Evolutionary conservation across 176 grass and related monocot species (phyloP), one percentile per base, ranked within the genome.

Genomic region (Puya raimondii): DNA sequence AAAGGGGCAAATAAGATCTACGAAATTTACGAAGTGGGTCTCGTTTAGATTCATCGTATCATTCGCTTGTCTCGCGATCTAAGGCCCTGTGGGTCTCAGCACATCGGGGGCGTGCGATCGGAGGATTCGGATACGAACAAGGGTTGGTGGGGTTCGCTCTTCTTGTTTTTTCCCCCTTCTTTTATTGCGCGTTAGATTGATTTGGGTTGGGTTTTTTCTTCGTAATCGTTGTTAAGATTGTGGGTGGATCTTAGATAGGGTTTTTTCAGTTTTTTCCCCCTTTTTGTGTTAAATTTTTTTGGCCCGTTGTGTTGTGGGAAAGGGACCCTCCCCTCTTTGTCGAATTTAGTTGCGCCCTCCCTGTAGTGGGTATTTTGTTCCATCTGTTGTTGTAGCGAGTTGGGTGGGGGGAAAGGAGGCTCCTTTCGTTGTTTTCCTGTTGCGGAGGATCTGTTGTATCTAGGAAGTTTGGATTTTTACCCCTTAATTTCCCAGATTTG

Each of bases 371-470:
- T 42, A 42, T 42, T 52, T 57, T 66, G 65, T 48, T 59, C 47
- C 58, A 48, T 57, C 49, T 59, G 53, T 52, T 69, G 33, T 68
- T 49, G 18, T 49, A 48, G 52, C 23, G 74, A 23, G 53, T 68
- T 68, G 14, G 64, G 66, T 58, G 16, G 52, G 1, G 20, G 26
- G 14, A 18, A 68, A 77, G 17, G 64, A 17, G 27, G 33, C 51
- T 65, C 33, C 65, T 77, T 68, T 61, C 15, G 13, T 65, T 25
- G 16, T 51, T 57, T 48, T 47, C 47, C 48, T 50, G 12, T 42
- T 15, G 48, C 20, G 33, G n/a, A 64, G 10, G 10, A 9, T 14
- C 23, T 18, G 15, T 49, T 47, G 11, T 47, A 48, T 49, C 21
- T 67, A 49, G 65, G 42, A 67, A 47, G 20, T 49, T 2, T 33